Base-by-base conservation (phyloP, 495 filamentous ascomycete genomes). In the Podospora anserina region DNA sequence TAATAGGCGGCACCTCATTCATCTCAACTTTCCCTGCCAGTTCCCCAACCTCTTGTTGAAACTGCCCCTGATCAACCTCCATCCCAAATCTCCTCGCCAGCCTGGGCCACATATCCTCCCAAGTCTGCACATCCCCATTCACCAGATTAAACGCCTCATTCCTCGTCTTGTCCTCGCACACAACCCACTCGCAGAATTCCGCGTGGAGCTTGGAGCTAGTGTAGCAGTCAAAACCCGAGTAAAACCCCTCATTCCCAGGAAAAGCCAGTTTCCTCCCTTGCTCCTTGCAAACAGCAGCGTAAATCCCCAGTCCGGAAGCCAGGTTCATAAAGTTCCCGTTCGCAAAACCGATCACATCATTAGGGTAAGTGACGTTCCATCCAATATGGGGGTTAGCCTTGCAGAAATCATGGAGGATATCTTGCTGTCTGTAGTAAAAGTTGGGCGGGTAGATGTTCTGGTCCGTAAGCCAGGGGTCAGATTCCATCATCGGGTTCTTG, bases 251-350 rank as follows among this genome's bases (percentile, higher is more conserved):
- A 56, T 72, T 78, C 19, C 85, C 84, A 5, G 85, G 84, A 69
- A 82, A 87, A 2, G 77, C 65, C 1, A 88, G 77, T 13, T 79
- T 75, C 32, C 79, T 74, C 11, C 79, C 79, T 5, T 88, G 72
- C 60, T 83, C 82, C 67, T 82, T 83, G 62, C 71, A 78, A 16
- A 87, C 77, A 23, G 80, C 78, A 62, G 79, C 81, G 69, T 88
- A 88, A 26, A 88, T 72, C 0, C 79, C 85, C 16, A 88, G 53
- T 6, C 80, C 70, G 1, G 81, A 78, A 60, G 80, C 78, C 19
- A 88, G 77, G 68, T 86, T 88, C 86, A 88, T 87, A 72, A 85
- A 88, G 69, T 88, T 88, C 66, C 76, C 82, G 54, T 74, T 72
- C 3, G 79, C 78, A 54, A 77, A 76, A 2, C 83, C 82, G 69